Evolutionary conservation across 2,329 filamentous ascomycete species (phyloP).

Genomic region (Hansfordia pulvinata): DNA sequence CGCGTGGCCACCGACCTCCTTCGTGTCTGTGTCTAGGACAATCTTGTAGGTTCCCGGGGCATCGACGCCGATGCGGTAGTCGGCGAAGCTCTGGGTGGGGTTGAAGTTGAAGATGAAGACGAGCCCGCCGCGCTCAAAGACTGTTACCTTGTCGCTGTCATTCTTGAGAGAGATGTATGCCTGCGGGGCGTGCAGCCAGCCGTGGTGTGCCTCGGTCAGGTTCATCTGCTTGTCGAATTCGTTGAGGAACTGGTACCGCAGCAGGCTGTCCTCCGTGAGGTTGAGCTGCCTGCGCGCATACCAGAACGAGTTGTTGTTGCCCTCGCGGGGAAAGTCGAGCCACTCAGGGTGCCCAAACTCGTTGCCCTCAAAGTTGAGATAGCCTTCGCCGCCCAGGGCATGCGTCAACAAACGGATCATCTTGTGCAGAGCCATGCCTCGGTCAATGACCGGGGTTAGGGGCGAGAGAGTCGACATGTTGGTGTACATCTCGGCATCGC

Average conservation of each 20-base stretch:
- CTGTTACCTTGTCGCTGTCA: conserved; percentile 84
- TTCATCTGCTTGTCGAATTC: conserved; percentile 93
- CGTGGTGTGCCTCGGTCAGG: conserved; percentile 70
- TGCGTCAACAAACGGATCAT: conserved; percentile 94
- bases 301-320: conserved; percentile 88
- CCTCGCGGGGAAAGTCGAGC: conserved; percentile 93
- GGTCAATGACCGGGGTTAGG: conserved; percentile 78
- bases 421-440: conserved; percentile 89
- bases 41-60: conserved; percentile 73
- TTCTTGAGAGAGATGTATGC: conserved; percentile 92
- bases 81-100: conserved; percentile 67
- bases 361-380: conserved; percentile 97
- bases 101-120: conserved; percentile 98
- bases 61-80: conserved; percentile 87
- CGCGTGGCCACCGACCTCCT: conserved; percentile 65
- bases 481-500: conserved; percentile 93
- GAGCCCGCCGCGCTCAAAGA: conserved; percentile 83
- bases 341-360: conserved; percentile 98
- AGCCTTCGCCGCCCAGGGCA: conserved; percentile 83
- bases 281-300: conserved; percentile 91
- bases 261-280: conserved; percentile 68
- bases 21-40: conserved; percentile 68
- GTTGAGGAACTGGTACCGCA: conserved; percentile 86
- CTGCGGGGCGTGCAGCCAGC: conserved; percentile 77
- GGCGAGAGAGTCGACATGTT: conserved; percentile 83